These are phyloP conservation scores for Zychaea mexicana DNA, from an alignment of 371 early-diverging fungal species.

Conservation along the genomic window DNA sequence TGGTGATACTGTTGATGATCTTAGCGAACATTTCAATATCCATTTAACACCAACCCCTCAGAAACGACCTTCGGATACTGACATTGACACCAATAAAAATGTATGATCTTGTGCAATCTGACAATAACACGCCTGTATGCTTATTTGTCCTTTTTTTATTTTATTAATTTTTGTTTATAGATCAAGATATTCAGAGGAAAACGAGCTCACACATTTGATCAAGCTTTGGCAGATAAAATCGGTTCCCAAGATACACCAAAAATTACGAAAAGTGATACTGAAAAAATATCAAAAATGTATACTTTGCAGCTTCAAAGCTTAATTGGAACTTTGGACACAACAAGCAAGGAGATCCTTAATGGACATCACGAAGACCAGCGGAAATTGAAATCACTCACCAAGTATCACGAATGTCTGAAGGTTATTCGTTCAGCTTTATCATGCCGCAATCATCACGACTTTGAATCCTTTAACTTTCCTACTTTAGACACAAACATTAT, in stretches of 20 bases:
- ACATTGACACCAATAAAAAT: too few relatives aligned
- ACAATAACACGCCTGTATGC: too few relatives aligned
- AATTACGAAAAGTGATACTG: slow-evolving; percentile 3
- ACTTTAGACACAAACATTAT: slow-evolving; percentile 5
- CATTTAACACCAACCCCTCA: not conserved
- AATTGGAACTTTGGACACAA: slow-evolving; percentile 1
- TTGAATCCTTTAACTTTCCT: slow-evolving; percentile 5
- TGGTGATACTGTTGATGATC: not conserved
- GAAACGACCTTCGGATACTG: too few relatives aligned
- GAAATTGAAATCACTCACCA: not conserved
- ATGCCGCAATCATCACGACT: slow-evolving; percentile 5
- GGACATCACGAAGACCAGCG: slow-evolving; percentile 5
- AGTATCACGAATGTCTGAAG: not conserved
- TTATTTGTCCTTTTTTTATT: not conserved
- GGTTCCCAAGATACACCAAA: slow-evolving; percentile 1
- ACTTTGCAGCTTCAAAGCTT: slow-evolving; percentile 1
- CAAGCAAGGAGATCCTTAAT: slow-evolving; percentile 5
- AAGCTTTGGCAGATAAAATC: slow-evolving; percentile 1
- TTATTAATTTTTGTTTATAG: slow-evolving; percentile 8
- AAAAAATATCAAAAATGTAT: slow-evolving; percentile 9
- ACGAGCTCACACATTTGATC: slow-evolving; percentile 6
- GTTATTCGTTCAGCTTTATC: slow-evolving; percentile 4
- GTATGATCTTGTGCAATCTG: too few relatives aligned
- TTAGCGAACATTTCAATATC: not conserved
- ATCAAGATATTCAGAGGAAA: slow-evolving; percentile 9